Base-by-base conservation (phyloP, 805 yeast genomes). In the Metschnikowia gelsemii region DNA sequence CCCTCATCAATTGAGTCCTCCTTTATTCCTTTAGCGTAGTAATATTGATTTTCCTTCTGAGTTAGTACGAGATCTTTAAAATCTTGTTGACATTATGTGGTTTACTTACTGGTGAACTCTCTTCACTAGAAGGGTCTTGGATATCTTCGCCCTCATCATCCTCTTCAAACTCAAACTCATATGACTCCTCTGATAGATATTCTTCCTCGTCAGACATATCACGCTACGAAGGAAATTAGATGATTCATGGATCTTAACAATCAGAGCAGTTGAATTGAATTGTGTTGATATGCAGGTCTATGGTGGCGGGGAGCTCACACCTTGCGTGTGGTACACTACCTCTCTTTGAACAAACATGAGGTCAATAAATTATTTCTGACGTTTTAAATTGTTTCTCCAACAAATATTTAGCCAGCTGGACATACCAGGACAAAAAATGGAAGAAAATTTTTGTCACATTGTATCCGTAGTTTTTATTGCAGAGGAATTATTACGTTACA, bases 201-300 rank as follows among this genome's bases (percentile, higher is more conserved):
- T 62, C 68, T 18, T 60, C 64, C 23, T 64, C 69, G 38, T 66
- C 68, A 9, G 70, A 64, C 68, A 66, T 64, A 11, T 8, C 24
- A 16, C 13, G n/a, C n/a, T n/a, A n/a, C n/a, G n/a, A n/a, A n/a
- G n/a, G n/a, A n/a, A n/a, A n/a, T n/a, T n/a, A n/a, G n/a, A n/a
- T n/a, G n/a, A n/a, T n/a, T n/a, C n/a, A n/a, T n/a, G n/a, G n/a
- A n/a, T n/a, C n/a, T n/a, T n/a, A n/a, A n/a, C n/a, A n/a, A n/a
- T n/a, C n/a, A n/a, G n/a, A n/a, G n/a, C n/a, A n/a, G n/a, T n/a
- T n/a, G n/a, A n/a, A n/a, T n/a, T n/a, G n/a, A n/a, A n/a, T 35
- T 18, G 28, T 8, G 25, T 13, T n/a, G 26, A 9, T 13, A 36
- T 27, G 33, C 40, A 36, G 40, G 40, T 22, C 33, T 28, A 16